Evolutionary conservation across 202 grass and related monocot species (phyloP).

Genomic region (Zizania palustris): DNA sequence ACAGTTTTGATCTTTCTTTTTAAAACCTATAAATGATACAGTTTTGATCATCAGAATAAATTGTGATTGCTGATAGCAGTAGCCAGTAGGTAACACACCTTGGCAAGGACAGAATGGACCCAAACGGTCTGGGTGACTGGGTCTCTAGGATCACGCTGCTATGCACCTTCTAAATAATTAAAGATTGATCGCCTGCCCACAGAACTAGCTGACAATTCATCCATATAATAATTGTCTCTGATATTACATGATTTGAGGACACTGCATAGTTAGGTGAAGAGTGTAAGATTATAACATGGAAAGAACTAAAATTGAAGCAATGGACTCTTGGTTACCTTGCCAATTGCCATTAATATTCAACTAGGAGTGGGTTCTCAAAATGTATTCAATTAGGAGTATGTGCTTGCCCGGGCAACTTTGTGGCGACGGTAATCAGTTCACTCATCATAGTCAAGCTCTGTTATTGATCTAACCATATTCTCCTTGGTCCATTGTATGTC

Average conservation of each 20-base stretch:
- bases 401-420: neutral
- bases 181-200: neutral
- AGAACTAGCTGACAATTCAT: neutral
- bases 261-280: neutral
- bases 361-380: neutral
- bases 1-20: too few relatives aligned
- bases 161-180: neutral
- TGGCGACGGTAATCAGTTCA: neutral
- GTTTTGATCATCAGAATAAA: conserved; percentile 2
- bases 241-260: neutral
- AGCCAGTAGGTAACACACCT: neutral
- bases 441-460: neutral
- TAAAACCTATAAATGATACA: too few relatives aligned
- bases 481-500: neutral
- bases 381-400: neutral
- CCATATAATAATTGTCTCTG: neutral
- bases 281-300: neutral
- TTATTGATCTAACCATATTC: neutral
- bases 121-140: neutral
- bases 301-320: neutral
- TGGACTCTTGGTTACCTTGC: conserved; percentile 4
- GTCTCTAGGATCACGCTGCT: neutral
- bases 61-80: neutral
- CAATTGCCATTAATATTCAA: conserved; percentile 2
- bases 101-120: neutral